These are phyloP conservation scores for Solanum clarkiae DNA, from an alignment of 257 asterid species.

Conservation along the genomic window DNA sequence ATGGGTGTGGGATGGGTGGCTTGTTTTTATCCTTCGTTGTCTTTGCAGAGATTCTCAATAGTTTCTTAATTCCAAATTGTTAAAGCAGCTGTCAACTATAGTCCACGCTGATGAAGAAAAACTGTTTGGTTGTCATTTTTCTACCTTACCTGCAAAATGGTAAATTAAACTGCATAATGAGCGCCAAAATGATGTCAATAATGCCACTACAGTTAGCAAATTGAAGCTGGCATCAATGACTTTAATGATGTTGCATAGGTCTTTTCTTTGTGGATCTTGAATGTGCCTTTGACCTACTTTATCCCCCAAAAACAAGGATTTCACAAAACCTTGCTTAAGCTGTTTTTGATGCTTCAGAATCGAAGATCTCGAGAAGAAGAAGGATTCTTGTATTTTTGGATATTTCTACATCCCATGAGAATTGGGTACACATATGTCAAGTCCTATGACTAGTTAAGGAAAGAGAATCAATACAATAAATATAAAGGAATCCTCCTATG, in stretches of 20 bases:
- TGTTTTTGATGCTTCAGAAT: background rate
- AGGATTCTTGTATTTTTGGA: background rate
- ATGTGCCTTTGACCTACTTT: background rate
- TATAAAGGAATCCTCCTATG: background rate
- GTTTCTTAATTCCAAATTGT: background rate
- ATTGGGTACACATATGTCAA: background rate
- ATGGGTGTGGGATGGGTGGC: background rate
- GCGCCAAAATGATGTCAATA: background rate
- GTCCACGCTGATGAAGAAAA: background rate
- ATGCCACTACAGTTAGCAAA: background rate
- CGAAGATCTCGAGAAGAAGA: background rate
- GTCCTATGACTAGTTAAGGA: background rate
- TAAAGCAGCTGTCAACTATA: background rate
- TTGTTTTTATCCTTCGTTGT: background rate
- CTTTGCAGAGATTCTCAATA: background rate
- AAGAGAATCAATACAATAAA: background rate
- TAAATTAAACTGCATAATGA: background rate
- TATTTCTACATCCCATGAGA: background rate
- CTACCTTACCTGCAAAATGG: background rate
- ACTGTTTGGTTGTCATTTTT: background rate
- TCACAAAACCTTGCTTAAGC: background rate
- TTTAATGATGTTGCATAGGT: background rate
- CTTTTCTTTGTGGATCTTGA: background rate
- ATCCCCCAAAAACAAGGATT: background rate
- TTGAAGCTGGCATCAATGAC: background rate